Evolutionary conservation across 352 stramenopile species (phyloP).

Genomic region (Globisporangium mamillatum): DNA sequence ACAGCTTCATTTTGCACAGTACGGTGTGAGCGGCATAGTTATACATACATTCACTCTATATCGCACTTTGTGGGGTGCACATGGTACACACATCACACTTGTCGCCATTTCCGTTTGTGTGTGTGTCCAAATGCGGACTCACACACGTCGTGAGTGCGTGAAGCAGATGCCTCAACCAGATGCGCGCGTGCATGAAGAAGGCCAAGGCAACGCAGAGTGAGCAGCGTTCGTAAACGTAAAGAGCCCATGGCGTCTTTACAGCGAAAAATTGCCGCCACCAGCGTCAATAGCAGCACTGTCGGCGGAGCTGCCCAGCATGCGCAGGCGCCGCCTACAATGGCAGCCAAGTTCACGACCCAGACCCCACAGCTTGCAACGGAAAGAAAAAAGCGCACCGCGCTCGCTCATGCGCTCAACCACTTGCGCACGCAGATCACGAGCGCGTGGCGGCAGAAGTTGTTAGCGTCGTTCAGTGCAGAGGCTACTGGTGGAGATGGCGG

Average conservation of each 20-base stretch:
- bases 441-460: not conserved
- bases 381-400: conserved; percentile 2
- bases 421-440: not conserved
- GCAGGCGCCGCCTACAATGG: not conserved
- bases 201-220: not conserved
- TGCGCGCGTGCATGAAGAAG: not conserved
- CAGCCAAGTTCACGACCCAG: conserved; percentile 7
- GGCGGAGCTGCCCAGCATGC: not conserved
- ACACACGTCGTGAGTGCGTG: not conserved
- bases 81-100: not conserved
- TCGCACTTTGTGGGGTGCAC: not conserved
- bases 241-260: not conserved
- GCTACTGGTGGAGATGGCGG: not conserved
- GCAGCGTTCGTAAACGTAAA: not conserved
- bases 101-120: not conserved
- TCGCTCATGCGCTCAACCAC: conserved; percentile 11
- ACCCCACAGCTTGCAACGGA: conserved; percentile 9
- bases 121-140: not conserved
- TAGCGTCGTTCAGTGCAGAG: not conserved
- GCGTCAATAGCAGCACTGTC: not conserved
- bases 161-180: not conserved
- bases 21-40: not conserved
- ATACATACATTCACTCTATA: not conserved
- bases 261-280: not conserved
- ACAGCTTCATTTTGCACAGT: not conserved